Conservation (phyloP, 2,329 filamentous ascomycete species). For the Mycosphaerelloides madeirae region DNA sequence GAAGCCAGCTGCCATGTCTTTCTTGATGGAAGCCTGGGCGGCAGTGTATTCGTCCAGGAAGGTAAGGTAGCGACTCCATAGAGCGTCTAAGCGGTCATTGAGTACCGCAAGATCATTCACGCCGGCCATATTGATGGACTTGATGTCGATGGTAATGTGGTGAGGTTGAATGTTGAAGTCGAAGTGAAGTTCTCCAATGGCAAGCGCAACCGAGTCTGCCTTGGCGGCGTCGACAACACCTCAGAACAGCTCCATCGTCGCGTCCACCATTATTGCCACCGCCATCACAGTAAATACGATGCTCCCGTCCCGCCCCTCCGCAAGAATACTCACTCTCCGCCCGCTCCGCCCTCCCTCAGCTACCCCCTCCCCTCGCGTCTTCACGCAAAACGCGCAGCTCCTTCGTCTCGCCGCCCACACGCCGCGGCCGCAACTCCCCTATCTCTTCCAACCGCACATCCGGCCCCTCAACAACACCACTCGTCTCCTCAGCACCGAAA, state of each 20-base stretch:
- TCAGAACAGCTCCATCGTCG: neutral
- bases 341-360: conserved; percentile 22
- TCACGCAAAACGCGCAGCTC: conserved; percentile 54
- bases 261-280: neutral
- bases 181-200: too few relatives aligned
- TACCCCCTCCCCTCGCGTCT: conserved; percentile 41
- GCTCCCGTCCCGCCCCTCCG: conserved; percentile 15
- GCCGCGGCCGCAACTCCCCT: conserved; percentile 59
- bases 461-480: conserved; percentile 44
- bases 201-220: too few relatives aligned
- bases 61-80: conserved; percentile 61
- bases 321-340: conserved; percentile 23
- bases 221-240: neutral
- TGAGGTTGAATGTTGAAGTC: neutral
- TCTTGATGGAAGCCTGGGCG: conserved; percentile 52
- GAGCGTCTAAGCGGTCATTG: conserved; percentile 52
- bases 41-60: conserved; percentile 63
- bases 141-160: neutral
- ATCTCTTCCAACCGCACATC: conserved; percentile 50
- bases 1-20: conserved; percentile 49
- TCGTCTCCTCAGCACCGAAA: conserved; percentile 75
- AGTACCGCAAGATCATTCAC: conserved; percentile 18
- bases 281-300: conserved; percentile 9
- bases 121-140: neutral
- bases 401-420: conserved; percentile 48